Evolutionary conservation across 176 grass and related monocot genomes (phyloP), one percentile per base, ranked within the genome.

Genomic region (Phragmites australis): DNA sequence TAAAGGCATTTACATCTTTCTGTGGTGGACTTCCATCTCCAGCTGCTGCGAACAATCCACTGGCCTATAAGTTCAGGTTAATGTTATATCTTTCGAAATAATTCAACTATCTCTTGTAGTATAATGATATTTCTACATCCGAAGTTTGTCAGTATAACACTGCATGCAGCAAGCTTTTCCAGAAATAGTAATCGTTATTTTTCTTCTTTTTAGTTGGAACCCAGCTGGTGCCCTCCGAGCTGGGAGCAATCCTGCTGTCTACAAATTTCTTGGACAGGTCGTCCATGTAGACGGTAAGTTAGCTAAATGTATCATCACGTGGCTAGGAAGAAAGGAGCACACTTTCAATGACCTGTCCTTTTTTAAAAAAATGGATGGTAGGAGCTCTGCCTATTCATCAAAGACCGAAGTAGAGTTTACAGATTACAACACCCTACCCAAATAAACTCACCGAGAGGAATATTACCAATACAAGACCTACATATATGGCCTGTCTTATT

Each of bases 11-110:
- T 72, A 87, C 92, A 89, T 94, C 95, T 83, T 94, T 89, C 63
- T 94, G 92, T 87, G 95, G 95, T 39, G 95, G 95, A n/a, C 88
- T 97, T 41, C 95, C 95, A 81, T 92, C 92, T 85, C 95, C 95
- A 85, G 85, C 89, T 87, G 83, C 92, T n/a, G 92, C 95, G 49
- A 92, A 94, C 47, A 97, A 97, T 80, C 95, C 92, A 70, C 83
- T 97, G 68, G 92, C 95, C 0, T 97, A 94, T 47, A 97, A 97
- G 77, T 97, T 97, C 77, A 97, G 95, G 95, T 94, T 84, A 55
- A 82, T 27, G 32, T 48, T 23, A 81, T 12, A 32, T 41, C 60
- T 23, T 58, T 77, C 58, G 49, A 48, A 56, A 57, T 74, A 40
- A 69, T 59, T 49, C 19, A 17, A 57, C 12, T 66, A 57, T 47